Evolutionary conservation across 1,284 basidiomycete species (phyloP).

Genomic region (Ceratobasidium sp.): DNA sequence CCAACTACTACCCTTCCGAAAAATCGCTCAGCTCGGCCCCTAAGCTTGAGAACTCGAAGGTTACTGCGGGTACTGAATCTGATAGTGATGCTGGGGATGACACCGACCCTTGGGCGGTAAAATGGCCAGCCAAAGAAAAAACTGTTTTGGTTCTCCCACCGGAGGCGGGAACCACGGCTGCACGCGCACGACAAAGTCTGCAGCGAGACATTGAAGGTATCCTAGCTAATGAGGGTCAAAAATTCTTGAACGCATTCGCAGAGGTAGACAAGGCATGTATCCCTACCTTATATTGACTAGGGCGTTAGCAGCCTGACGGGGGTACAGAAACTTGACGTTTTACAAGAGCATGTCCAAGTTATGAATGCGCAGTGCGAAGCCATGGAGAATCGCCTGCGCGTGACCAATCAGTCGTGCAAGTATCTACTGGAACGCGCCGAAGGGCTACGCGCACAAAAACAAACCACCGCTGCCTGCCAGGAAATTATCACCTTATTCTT

Average conservation of each 20-base stretch:
- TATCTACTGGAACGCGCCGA: constrained; percentile 89
- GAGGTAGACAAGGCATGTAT: constrained; percentile 82
- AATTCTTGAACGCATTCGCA: constrained; percentile 83
- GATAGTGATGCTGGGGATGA: constrained; percentile 56
- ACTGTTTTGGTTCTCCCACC: constrained; percentile 45
- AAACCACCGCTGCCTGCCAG: constrained; percentile 74
- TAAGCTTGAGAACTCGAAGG: not conserved
- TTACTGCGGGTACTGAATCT: constrained; percentile 44
- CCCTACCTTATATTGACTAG: not conserved
- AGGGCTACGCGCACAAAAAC: constrained; percentile 79
- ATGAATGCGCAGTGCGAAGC: constrained; percentile 87
- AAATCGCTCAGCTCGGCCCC: not conserved
- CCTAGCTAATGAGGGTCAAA: constrained; percentile 80
- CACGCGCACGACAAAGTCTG: constrained; percentile 78
- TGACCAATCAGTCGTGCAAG: constrained; percentile 82
- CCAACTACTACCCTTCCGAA: constrained; percentile 68
- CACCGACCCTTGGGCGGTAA: constrained; percentile 52
- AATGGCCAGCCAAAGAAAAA: constrained; percentile 51
- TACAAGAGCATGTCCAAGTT: constrained; percentile 77
- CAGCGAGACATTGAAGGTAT: constrained; percentile 85
- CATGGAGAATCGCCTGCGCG: constrained; percentile 78
- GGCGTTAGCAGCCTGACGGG: not conserved
- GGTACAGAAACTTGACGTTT: constrained; percentile 76
- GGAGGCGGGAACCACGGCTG: constrained; percentile 60
- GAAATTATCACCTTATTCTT: constrained; percentile 85